Conservation (phyloP, 148 eudicot species). For the Cornus kousa region DNA sequence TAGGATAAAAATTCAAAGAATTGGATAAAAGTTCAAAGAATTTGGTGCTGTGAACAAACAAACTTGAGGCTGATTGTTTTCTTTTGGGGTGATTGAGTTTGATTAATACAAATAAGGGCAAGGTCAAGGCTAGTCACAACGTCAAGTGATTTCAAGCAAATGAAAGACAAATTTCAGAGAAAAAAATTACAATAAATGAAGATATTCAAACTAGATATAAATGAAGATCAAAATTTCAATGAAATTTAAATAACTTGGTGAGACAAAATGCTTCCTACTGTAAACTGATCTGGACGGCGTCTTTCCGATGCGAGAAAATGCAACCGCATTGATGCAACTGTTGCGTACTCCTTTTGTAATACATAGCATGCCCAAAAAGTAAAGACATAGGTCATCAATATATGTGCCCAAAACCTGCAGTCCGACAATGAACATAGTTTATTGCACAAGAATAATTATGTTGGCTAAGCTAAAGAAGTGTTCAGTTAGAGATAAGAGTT, state of each 20-base stretch:
- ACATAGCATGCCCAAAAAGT: conserved; percentile 83
- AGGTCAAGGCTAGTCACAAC: neutral
- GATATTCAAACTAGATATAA: neutral
- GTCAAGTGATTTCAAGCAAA: neutral
- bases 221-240: neutral
- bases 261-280: conserved; percentile 47
- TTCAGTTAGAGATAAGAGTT: neutral
- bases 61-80: no score
- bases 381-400: conserved; percentile 74
- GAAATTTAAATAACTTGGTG: neutral
- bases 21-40: no score
- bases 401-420: conserved; percentile 87
- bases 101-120: no score
- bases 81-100: no score
- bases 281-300: conserved; percentile 92
- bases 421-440: conserved; percentile 5
- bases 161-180: neutral
- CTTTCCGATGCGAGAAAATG: conserved; percentile 79
- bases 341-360: conserved; percentile 68
- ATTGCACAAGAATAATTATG: neutral
- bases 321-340: conserved; percentile 66
- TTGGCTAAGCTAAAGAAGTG: neutral
- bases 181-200: neutral
- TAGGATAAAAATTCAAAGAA: no score
- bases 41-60: no score